Evolutionary conservation across 2,329 filamentous ascomycete species (phyloP), one percentile per base, ranked within the genome.

Genomic region (Nannizzia gypsea): DNA sequence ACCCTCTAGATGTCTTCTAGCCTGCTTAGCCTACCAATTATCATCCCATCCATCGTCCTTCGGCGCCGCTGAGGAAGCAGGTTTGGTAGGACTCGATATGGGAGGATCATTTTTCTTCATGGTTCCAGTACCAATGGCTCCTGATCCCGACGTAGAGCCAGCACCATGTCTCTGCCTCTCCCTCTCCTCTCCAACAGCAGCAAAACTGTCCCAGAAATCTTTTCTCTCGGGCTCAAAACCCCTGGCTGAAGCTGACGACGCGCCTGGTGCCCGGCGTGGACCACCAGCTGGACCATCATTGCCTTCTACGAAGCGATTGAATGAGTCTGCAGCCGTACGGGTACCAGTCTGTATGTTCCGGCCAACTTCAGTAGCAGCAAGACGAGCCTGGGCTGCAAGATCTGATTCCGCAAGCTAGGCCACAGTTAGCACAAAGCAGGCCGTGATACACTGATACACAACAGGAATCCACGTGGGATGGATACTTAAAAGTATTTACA

Each of bases 171-270:
- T 46, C 64, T 56, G 69, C 65, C 59, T 72, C 62, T 20, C 62
- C 56, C 71, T 66, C 59, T 72, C 63, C 13, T 64, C 62, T 0
- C 84, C 86, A 26, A 86, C 73, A 28, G 81, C 83, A 0, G 90
- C 86, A 73, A 97, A 96, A 66, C 87, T 87, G 71, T 96, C 91
- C 91, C 91, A 96, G 74, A 96, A 96, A 66, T 88, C 87, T 70
- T 87, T 87, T 73, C 86, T 88, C 62, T 85, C 83, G 6, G 81
- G 81, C 72, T 87, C 80, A 78, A 71, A 66, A 4, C 69, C 69
- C 28, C 70, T 68, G n/a, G 68, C 65, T 42, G 60, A 59, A 79
- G 68, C 85, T 79, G 57, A 83, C 1, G 48, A 9, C 79, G 57
- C 83, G 6, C 17, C 48, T 67, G 34, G 67, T 9, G 56, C 26